phyloP scores from a whole-genome alignment of 371 early-diverging fungal species.

The Polyrhizophydium stewartii region DNA sequence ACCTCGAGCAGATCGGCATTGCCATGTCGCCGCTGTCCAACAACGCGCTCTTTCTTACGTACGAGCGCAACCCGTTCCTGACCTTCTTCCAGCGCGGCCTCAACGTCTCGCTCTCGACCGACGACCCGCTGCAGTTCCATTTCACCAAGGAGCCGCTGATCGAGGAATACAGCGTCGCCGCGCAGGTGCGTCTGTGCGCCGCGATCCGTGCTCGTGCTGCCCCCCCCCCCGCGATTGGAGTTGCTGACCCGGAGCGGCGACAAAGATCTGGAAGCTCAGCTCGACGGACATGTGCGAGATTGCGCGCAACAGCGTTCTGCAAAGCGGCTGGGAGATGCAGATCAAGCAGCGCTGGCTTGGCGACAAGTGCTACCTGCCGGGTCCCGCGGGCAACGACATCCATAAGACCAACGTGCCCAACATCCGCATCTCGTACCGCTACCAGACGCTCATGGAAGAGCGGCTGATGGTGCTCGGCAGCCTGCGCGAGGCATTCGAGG shows the following conservation, averaged over 20 bases:
- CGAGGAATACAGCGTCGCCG: slow-evolving; percentile 97
- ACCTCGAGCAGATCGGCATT: slow-evolving; percentile 93
- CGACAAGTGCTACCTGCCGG: slow-evolving; percentile 66
- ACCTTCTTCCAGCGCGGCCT: slow-evolving; percentile 94
- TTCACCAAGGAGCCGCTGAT: slow-evolving; percentile 98
- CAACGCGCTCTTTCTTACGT: slow-evolving; percentile 95
- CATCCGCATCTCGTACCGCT: slow-evolving; percentile 82
- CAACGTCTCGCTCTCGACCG: slow-evolving; percentile 94
- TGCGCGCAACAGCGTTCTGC: slow-evolving; percentile 90
- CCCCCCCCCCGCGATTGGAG: not conserved
- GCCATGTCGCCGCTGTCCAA: slow-evolving; percentile 99
- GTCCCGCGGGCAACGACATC: slow-evolving; percentile 85
- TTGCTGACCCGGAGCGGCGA: slow-evolving; percentile 1
- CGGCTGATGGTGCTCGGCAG: slow-evolving; percentile 43
- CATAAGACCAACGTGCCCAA: slow-evolving; percentile 95
- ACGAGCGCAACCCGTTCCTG: slow-evolving; percentile 95
- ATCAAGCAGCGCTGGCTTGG: slow-evolving; percentile 96
- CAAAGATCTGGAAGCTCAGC: slow-evolving; percentile 92
- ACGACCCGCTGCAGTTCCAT: slow-evolving; percentile 99
- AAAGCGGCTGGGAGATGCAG: slow-evolving; percentile 89
- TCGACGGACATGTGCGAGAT: slow-evolving; percentile 97
- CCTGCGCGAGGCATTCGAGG: slow-evolving; percentile 7
- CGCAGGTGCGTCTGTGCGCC: slow-evolving; percentile 58
- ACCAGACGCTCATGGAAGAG: slow-evolving; percentile 86
- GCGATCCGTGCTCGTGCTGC: not conserved